Evolutionary conservation across 75 land plant genomes (phyloP).

Genomic region (Cryptomeria japonica): DNA sequence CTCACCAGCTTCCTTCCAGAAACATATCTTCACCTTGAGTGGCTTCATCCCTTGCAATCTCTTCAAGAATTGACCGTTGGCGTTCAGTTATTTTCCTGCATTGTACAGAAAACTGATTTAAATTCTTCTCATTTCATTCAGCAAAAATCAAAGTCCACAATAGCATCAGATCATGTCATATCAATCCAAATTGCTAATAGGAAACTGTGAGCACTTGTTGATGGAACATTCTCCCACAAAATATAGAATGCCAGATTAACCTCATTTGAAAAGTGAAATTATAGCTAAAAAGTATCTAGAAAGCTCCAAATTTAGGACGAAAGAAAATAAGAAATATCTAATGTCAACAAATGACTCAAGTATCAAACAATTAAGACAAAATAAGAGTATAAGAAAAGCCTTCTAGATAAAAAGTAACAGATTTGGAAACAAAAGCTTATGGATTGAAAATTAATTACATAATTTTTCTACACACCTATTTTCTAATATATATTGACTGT

Average conservation of each 20-base stretch:
- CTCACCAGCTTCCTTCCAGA: slow-evolving; percentile 50
- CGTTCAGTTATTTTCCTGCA: slow-evolving; percentile 51
- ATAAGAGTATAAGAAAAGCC: not conserved
- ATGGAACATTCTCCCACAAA: not conserved
- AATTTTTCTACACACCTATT: too few relatives aligned
- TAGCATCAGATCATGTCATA: not conserved
- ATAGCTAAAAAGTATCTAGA: not conserved
- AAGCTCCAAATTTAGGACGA: not conserved
- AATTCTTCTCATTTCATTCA: not conserved
- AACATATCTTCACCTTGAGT: slow-evolving; percentile 19
- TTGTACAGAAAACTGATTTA: not conserved
- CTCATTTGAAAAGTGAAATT: not conserved
- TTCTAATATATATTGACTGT: too few relatives aligned
- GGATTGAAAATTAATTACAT: too few relatives aligned
- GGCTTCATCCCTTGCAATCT: slow-evolving; percentile 61
- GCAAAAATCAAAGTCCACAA: not conserved
- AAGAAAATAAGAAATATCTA: too few relatives aligned
- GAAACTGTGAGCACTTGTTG: not conserved
- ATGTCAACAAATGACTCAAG: not conserved
- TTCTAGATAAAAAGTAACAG: too few relatives aligned
- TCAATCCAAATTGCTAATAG: not conserved
- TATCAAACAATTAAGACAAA: not conserved
- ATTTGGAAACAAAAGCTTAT: too few relatives aligned
- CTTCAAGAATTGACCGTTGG: slow-evolving; percentile 60
- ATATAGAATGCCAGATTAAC: not conserved